Evolutionary conservation across 148 eudicot genomes (phyloP).

Genomic region (Chenopodium suecicum): DNA sequence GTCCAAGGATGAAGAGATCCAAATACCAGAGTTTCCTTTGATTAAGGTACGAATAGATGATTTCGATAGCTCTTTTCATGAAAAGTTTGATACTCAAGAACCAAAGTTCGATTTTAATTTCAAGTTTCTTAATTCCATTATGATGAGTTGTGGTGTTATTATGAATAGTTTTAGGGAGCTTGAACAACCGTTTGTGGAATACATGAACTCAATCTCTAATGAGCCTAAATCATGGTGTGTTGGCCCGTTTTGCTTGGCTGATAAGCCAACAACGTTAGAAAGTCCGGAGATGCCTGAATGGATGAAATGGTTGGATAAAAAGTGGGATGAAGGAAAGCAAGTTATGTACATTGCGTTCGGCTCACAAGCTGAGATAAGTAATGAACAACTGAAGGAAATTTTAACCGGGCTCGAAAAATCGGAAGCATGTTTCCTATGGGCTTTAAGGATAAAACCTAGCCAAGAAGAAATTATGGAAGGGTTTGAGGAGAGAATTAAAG

Average conservation of each 20-base stretch:
- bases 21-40: constrained; percentile 46
- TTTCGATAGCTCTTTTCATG: constrained; percentile 30
- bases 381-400: constrained; percentile 49
- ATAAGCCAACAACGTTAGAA: constrained; percentile 2
- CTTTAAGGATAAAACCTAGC: constrained; percentile 34
- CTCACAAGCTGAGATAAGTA: constrained; percentile 54
- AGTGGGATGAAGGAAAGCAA: constrained; percentile 19
- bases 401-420: constrained; percentile 52
- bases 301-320: constrained; percentile 57
- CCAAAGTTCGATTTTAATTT: constrained; percentile 35
- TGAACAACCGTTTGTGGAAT: constrained; percentile 43
- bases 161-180: constrained; percentile 58
- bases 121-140: constrained; percentile 17
- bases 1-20: constrained; percentile 37
- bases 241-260: constrained; percentile 66
- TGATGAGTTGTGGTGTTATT: constrained; percentile 43
- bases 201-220: constrained; percentile 18
- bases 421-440: constrained; percentile 60
- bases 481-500: constrained; percentile 45
- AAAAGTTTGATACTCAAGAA: constrained; percentile 31
- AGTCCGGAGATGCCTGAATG: constrained; percentile 30
- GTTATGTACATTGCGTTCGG: constrained; percentile 76
- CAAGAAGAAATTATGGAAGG: constrained; percentile 30
- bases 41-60: constrained; percentile 50
- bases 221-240: constrained; percentile 44